Conservation (phyloP, 768 basidiomycete genomes). For the Lanmaoa rubissima region DNA sequence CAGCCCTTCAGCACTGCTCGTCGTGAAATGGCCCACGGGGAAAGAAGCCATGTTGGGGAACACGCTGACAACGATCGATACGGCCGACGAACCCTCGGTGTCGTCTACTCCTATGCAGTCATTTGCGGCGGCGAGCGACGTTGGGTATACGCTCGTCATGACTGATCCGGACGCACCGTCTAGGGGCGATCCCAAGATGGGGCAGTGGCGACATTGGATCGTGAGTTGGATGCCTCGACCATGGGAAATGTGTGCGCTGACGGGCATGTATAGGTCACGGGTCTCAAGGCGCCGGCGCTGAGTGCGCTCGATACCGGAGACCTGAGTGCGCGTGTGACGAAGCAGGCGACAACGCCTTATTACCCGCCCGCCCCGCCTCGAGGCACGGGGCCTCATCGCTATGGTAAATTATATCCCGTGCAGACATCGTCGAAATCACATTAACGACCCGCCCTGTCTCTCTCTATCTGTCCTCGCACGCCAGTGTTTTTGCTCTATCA, state of each 20-base stretch:
- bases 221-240: constrained; percentile 29
- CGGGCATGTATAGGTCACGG: constrained; percentile 32
- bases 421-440: too few relatives aligned
- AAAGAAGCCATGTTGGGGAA: constrained; percentile 39
- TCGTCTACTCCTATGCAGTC: constrained; percentile 43
- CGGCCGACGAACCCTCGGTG: constrained; percentile 50
- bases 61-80: constrained; percentile 35
- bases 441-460: neutral
- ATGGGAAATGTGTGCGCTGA: neutral
- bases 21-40: constrained; percentile 29
- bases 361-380: constrained; percentile 54
- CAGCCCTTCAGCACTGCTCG: constrained; percentile 28
- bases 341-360: constrained; percentile 53
- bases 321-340: constrained; percentile 40
- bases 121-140: constrained; percentile 30
- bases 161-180: constrained; percentile 61
- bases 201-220: constrained; percentile 58
- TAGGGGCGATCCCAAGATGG: constrained; percentile 44
- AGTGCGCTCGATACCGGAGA: constrained; percentile 33
- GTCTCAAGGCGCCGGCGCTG: constrained; percentile 36
- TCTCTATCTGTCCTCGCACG: too few relatives aligned
- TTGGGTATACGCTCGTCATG: constrained; percentile 53
- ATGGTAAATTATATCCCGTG: constrained; percentile 38
- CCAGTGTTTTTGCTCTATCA: constrained; percentile 57
- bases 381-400: constrained; percentile 55